Evolutionary conservation across 441 rosid species (phyloP), one percentile per base, ranked within the genome.

Genomic region (Pelargonium fulgidum): DNA sequence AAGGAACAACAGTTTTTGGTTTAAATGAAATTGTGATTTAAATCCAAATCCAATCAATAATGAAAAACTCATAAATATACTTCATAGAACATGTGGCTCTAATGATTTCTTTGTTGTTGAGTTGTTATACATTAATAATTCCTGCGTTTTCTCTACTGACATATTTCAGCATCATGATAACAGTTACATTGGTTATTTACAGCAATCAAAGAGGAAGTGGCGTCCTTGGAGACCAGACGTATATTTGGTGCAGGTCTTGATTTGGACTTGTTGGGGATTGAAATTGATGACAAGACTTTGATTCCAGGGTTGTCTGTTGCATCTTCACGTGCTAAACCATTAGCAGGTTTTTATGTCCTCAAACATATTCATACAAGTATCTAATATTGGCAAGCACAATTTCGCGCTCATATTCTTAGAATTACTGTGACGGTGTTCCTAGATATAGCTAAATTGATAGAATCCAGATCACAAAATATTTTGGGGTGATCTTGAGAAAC

Each of bases 301-400:
- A 86, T 93, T 78, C 97, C 97, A 4, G 97, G 99, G 73, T 87
- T 93, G 68, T 83, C 97, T 13, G 99, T 93, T 69, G 89, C 97
- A 70, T 79, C 97, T 71, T 87, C 96, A 13, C 89, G 96, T 29
- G 97, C 97, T 39, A 81, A 87, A 80, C 93, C 96, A 56, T 80
- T 93, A 48, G 97, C 96, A 80, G 99, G 99, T 91, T 33, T 65
- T 67, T 68, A 56, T 67, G 29, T 61, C 71, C 77, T 66, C 2
- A 20, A 45, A 8, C 26, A 3, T 16, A 50, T 68, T 73, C 69
- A 52, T 45, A 42, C 64, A 24, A 26, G 4, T 36, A 36, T 36
- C 41, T 36, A 5, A 36, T 36, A 36, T 36, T 36, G 41, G 41
- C 41, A 36, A 56, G 17, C 26, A 17, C 33, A 20, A 24, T 61